These are phyloP conservation scores for Tagetes erecta DNA, from an alignment of 129 eudicot genomes.

Conservation along the genomic window DNA sequence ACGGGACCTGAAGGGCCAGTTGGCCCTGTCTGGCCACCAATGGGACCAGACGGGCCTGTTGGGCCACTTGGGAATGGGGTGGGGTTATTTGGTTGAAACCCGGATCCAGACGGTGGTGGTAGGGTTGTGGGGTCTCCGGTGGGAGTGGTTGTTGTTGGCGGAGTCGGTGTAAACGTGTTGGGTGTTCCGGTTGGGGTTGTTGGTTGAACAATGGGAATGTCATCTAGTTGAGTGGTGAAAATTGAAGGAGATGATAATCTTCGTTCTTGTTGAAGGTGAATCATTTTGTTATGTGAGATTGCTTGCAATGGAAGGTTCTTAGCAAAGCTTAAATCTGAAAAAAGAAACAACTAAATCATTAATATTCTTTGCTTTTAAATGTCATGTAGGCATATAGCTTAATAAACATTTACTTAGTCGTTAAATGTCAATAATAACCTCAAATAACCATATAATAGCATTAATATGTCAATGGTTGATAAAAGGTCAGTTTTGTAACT, in stretches of 20 bases:
- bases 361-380: slow-evolving; percentile 30
- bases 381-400: neutral
- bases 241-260: slow-evolving; percentile 31
- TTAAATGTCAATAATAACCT: neutral
- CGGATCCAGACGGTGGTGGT: slow-evolving; percentile 46
- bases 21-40: slow-evolving; percentile 23
- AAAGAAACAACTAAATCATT: slow-evolving; percentile 19
- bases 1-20: slow-evolving; percentile 37
- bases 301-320: slow-evolving; percentile 41
- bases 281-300: slow-evolving; percentile 34
- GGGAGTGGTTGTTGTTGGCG: slow-evolving; percentile 59
- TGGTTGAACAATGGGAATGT: slow-evolving; percentile 74
- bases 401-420: neutral
- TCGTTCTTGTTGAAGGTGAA: slow-evolving; percentile 36
- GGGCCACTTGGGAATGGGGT: slow-evolving; percentile 37
- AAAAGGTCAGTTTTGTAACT: neutral
- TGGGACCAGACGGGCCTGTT: neutral
- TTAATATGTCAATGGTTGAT: neutral
- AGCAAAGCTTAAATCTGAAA: slow-evolving; percentile 59
- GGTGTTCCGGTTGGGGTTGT: slow-evolving; percentile 57
- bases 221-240: slow-evolving; percentile 46
- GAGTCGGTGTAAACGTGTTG: slow-evolving; percentile 31
- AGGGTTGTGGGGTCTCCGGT: slow-evolving; percentile 48
- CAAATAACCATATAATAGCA: neutral
- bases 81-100: slow-evolving; percentile 37